Base-by-base conservation (phyloP, 768 basidiomycete genomes). In the Chalciporus chontae region DNA sequence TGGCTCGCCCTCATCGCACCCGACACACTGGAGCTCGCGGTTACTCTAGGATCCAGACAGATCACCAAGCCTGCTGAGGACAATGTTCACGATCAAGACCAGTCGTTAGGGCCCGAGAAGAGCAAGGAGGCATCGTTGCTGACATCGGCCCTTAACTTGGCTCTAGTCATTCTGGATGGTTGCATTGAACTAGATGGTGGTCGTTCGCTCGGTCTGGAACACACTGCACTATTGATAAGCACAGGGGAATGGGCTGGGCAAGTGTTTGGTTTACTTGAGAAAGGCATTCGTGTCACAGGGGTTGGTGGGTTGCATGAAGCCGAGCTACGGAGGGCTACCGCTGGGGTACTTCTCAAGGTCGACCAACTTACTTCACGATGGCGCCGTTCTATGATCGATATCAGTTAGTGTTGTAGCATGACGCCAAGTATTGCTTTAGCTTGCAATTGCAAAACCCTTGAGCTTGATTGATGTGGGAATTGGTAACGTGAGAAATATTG, bases 1-100 rank as follows among this genome's bases (percentile, higher is more conserved):
- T 97, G 89, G 84, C 71, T 93, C 39, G 76, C 83, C 7, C 74
- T 95, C 9, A 72, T 96, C 43, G 89, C 84, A 3, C 93, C 94
- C 0, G 85, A 90, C 55, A 74, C 85, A 4, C 68, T 98, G 45
- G 91, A 95, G 60, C 74, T 98, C 18, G 91, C 91, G 1, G 69
- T 94, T 19, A 84, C 87, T 0, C 57, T 95, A 26, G 91, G 92
- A 0, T 83, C 84, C 6, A 73, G 77, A 41, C 83, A 84, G 8
- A 66, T 85, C 24, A 79, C 83, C 15, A 66, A 59, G 52, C 62
- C 71, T 7, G 53, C 48, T n/a, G 67, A 70, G 4, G 67, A 68
- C 9, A 72, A 71, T 32, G 54, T 55, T 26, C 71, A 68, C 2
- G 71, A 72, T 32, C 68, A 66, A 11, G 48, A 52, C 9, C 65